Evolutionary conservation across 2,329 filamentous ascomycete species (phyloP), one percentile per base, ranked within the genome.

Genomic region (Claviceps spartinae): DNA sequence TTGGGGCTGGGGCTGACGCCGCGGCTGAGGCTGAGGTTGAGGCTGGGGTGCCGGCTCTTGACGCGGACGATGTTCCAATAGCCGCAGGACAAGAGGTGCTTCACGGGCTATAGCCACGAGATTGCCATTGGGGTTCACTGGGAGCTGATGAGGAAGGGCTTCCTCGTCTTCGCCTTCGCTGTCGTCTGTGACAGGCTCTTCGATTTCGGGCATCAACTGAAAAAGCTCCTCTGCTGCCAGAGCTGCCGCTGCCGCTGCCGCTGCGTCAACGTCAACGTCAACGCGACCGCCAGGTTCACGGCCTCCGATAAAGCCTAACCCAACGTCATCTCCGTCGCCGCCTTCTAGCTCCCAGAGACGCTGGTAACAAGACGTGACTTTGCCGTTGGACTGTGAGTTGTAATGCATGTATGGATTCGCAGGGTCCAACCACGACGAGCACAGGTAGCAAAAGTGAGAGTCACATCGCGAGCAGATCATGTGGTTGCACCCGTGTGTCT

Each of bases 391-490:
- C 49, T 71, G 68, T 30, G 80, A 75, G 63, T 95, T 95, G 71
- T 90, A 98, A 66, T 98, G 93, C 51, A 76, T 71, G 63, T 97
- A 97, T 1, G 90, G 90, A 59, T 95, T 93, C 18, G 71, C 74
- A 0, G 86, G 80, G 52, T 84, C 78, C 43, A 98, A 75, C 86
- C 88, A 97, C n/a, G 82, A 77, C 0, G 85, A 85, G 63, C 93
- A 97, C 1, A 97, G 77, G 60, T 97, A 97, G 71, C 93, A 98
- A 65, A 96, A 97, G 66, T 97, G 91, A 2, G 88, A 86, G 49
- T 84, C 76, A 72, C 93, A 98, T 57, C 87, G 83, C 65, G 85
- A 88, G 69, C 91, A 96, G 48, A 84, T 86, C 89, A 97, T 97
- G 68, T 96, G 90, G 67, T 96, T 96, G 74, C 93, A 98, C 41